Base-by-base conservation (phyloP, 2,329 filamentous ascomycete species). In the Blastomyces emzantsi region DNA sequence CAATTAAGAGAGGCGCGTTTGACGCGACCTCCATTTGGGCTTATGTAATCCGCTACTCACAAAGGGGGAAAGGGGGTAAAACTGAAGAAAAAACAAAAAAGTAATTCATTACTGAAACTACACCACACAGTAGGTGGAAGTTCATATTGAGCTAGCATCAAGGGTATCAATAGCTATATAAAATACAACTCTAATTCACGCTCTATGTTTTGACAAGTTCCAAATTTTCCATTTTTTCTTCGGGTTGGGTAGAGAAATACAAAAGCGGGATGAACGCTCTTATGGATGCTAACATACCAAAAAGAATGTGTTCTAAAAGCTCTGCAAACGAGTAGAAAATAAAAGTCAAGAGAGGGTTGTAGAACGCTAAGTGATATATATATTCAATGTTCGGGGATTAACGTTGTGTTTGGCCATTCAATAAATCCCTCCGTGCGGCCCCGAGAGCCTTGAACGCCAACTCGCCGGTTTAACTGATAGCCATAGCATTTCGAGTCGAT, bases 131-230 rank as follows among this genome's bases (percentile, higher is more conserved):
- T 25, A 30, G 22, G 25, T 7, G 43, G 7, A 22, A 33, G 17
- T 60, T 11, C 2, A 60, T 49, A 47, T 11, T 9, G 19, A 60
- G 15, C 19, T 60, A 36, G 19, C 28, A 49, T 33, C 30, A 43
- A 25, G 5, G 17, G 58, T 60, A 60, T 49, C 25, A 60, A 60
- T 60, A 60, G 30, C 25, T 49, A 49, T 60, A 49, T 49, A 49
- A 60, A 51, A 47, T 60, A 60, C 58, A 49, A 49, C 6, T 33
- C 25, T 60, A 60, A 60, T 60, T 15, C 43, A n/a, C 43, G 17
- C 43, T 25, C 25, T 47, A 49, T 36, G 22, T 30, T 60, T 49
- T 15, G 41, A 43, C 58, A 49, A 28, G 43, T 8, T 47, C 41
- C 41, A 60, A 60, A 39, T 39, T 28, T 36, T 43, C 25, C 36